Percentiles rank a stretch among this genome's conserved stretches.
phyloP scores from a whole-genome alignment of 2,329 filamentous ascomycete species.

The Pyrenophora graminea region DNA sequence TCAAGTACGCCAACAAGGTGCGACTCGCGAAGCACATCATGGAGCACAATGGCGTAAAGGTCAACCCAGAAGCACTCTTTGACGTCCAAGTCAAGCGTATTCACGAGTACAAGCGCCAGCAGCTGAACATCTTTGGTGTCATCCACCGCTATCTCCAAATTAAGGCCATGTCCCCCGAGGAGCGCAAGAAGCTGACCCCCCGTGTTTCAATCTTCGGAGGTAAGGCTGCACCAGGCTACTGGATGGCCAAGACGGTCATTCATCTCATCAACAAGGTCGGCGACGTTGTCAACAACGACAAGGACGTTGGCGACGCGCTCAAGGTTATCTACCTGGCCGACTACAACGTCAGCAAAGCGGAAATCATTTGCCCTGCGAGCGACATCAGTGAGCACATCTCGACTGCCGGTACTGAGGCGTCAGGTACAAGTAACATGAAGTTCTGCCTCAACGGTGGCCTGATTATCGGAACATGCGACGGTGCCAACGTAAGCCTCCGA shows the following conservation, averaged over 20 bases:
- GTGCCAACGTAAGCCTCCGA: constrained; percentile 77
- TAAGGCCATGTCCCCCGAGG: constrained; percentile 80
- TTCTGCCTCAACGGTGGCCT: constrained; percentile 96
- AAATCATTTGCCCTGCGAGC: constrained; percentile 92
- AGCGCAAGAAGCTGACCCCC: constrained; percentile 83
- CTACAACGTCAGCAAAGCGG: constrained; percentile 99
- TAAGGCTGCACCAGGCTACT: constrained; percentile 97
- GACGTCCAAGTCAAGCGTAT: constrained; percentile 99
- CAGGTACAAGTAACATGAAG: constrained; percentile 98
- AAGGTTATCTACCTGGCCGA: constrained; percentile 98
- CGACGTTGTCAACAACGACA: constrained; percentile 86
- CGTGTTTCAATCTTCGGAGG: constrained; percentile 96
- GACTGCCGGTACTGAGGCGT: constrained; percentile 88
- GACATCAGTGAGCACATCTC: constrained; percentile 99
- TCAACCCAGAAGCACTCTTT: constrained; percentile 88
- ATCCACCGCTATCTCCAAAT: constrained; percentile 91
- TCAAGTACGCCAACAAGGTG: constrained; percentile 96
- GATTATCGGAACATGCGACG: constrained; percentile 97
- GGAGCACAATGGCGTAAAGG: constrained; percentile 73
- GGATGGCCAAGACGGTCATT: constrained; percentile 99
- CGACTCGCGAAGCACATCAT: constrained; percentile 91
- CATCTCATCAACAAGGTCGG: constrained; percentile 94
- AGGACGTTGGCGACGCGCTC: constrained; percentile 87
- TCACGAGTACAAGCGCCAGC: constrained; percentile 98
- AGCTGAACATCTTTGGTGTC: constrained; percentile 98